Evolutionary conservation across 768 basidiomycete genomes (phyloP), one percentile per base, ranked within the genome.

Genomic region (Cyathus striatus): DNA sequence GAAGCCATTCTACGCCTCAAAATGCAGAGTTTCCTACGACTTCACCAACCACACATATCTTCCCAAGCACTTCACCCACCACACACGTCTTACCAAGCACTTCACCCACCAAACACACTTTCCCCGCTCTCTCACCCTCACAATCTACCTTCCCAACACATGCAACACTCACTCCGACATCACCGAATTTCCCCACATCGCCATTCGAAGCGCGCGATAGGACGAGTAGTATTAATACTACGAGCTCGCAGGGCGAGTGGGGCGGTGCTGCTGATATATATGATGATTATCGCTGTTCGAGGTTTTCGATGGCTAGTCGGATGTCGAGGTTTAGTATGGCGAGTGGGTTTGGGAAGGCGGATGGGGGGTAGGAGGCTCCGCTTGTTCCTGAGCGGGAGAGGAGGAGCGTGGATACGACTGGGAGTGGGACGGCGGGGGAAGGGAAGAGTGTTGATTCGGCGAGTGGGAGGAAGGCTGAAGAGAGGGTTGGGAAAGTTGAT

Each of bases 281-380:
- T 48, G 87, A 90, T 57, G 77, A 86, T 47, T 90, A 90, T 55
- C 73, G 83, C 18, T 87, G 87, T 49, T 85, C 84, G 16, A 66
- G 80, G 4, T 72, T 70, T 41, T 85, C 82, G 0, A 64, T 78
- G 43, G 68, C 56, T 18, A 68, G 68, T 27, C 68, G 64, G 50
- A 14, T 22, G 13, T 43, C 42, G 6, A 52, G 57, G 18, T 70
- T 66, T 0, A 55, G 63, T 16, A 51, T 51, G 35, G 56, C 48
- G 25, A 26, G 21, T 25, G 27, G 30, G 23, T 16, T 23, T 21
- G 20, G 37, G 25, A 33, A 30, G 22, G 23, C 12, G 12, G 25
- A 12, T 23, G 13, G 23, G 12, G 30, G 10, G 33, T 20, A 14
- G 21, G n/a, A n/a, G 9, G 42, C 47, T 2, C 58, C 58, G 7